These are phyloP conservation scores for Candida ovalis DNA, from an alignment of 805 yeast species.

Conservation along the genomic window DNA sequence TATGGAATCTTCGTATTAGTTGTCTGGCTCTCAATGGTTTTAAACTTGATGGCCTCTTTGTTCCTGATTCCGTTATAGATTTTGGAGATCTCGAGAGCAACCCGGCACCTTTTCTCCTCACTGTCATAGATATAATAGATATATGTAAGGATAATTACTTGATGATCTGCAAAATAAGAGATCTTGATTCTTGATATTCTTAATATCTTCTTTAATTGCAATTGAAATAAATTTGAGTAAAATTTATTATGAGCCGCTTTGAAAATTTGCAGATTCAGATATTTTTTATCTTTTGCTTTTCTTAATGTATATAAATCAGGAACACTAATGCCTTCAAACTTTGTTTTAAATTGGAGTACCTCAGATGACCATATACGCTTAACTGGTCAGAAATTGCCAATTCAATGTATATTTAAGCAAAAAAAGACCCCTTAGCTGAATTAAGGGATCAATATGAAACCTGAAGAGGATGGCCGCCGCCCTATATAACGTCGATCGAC, in stretches of 20 bases:
- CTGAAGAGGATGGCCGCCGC: no score
- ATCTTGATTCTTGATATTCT: not conserved
- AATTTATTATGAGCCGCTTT: not conserved
- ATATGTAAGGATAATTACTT: no score
- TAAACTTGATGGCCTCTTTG: constrained; percentile 39
- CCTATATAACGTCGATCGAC: not conserved
- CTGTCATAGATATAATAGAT: not conserved
- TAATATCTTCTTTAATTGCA: no score
- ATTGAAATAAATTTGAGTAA: no score
- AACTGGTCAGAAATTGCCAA: no score
- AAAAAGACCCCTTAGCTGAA: no score
- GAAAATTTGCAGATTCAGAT: not conserved
- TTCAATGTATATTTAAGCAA: no score
- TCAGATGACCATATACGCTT: no score
- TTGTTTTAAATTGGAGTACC: no score
- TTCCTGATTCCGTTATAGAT: constrained; percentile 30
- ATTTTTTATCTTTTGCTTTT: not conserved
- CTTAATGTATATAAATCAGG: not conserved
- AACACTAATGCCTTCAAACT: no score
- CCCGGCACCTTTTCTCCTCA: constrained; percentile 13
- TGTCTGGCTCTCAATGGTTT: constrained; percentile 72
- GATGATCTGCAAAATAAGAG: not conserved
- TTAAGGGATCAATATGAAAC: no score
- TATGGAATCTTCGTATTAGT: constrained; percentile 75
- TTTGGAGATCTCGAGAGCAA: constrained; percentile 29